Evolutionary conservation across 768 basidiomycete species (phyloP), one percentile per base, ranked within the genome.

Genomic region (Pleurotus pulmonarius): DNA sequence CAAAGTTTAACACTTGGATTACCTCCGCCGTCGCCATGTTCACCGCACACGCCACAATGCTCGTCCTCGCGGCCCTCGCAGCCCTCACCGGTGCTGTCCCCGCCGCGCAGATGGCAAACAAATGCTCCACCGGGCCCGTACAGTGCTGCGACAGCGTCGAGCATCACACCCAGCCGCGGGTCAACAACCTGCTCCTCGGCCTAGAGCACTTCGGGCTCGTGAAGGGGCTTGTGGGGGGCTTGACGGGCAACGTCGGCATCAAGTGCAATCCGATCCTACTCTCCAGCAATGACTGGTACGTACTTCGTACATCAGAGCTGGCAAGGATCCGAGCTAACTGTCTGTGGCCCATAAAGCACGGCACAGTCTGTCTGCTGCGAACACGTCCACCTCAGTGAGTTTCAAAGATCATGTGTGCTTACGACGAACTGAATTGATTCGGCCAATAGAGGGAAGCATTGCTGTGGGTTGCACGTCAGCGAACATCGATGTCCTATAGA

Each of bases 111-210:
- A 22, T n/a, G 20, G 41, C 41, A 15, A 22, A 12, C 51, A 41
- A 53, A 15, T 53, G 51, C 39, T 16, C 16, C 51, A 53, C 51
- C 39, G 51, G 51, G 11, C 15, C 37, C 18, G 20, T 53, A 12
- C 51, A 53, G 24, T 53, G 51, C 51, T 53, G 51, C 51, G 38
- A 53, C 51, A 53, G 37, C 51, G 51, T 53, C 38, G 51, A 53
- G 51, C 51, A 53, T 18, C 38, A 53, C 24, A 53, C 51, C 51
- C 34, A 53, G 37, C 51, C 51, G 5, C 16, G 41, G 3, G 51
- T 53, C 51, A 53, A 53, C 20, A 41, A 53, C 51, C 51, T 53
- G 18, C 38, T 53, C 16, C 34, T 53, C 51, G 51, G 51, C 15
- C 38, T 53, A 39, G 51, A 53, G 12, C 38, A 53, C 39, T 41